Percentiles rank a stretch among this genome's conserved stretches.
phyloP scores from a whole-genome alignment of 352 stramenopile species.

The Aphanomyces astaci region DNA sequence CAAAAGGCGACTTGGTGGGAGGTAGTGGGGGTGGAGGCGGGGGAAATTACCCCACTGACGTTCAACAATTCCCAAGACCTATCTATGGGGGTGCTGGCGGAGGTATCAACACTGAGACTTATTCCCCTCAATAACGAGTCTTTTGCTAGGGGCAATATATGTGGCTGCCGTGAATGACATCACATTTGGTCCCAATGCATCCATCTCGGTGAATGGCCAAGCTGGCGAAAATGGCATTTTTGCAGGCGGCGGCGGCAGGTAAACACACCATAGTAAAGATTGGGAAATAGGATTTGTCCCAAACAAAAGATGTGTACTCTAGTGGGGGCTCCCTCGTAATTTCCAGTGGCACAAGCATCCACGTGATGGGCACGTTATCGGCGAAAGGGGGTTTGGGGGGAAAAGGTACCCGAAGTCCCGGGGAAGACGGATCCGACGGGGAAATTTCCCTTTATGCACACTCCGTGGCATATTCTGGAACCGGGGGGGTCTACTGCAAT shows the following conservation, averaged over 20 bases:
- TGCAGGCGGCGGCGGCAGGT: conserved; percentile 22
- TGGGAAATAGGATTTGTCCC: too few species aligned
- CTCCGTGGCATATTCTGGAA: neutral
- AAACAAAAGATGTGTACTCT: too few species aligned
- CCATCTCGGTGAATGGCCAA: conserved; percentile 74
- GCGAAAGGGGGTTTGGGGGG: conserved; percentile 7
- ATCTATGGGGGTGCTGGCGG: conserved; percentile 87
- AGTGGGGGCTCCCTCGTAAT: conserved; percentile 5
- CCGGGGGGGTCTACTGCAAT: neutral
- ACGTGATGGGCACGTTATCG: conserved; percentile 1
- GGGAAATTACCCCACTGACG: conserved; percentile 67
- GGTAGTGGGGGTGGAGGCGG: conserved; percentile 88
- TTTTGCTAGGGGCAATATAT: conserved; percentile 45
- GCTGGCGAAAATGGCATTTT: conserved; percentile 37
- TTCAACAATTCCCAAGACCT: conserved; percentile 52
- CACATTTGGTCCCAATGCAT: conserved; percentile 65
- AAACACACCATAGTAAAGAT: neutral
- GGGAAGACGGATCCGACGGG: neutral
- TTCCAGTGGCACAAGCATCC: conserved; percentile 11
- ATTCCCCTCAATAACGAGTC: neutral
- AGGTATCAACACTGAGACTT: conserved; percentile 36
- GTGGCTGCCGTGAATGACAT: conserved; percentile 93
- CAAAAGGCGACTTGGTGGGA: conserved; percentile 75
- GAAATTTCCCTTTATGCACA: conserved; percentile 7
- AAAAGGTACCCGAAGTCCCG: neutral